Evolutionary conservation across 2,329 filamentous ascomycete species (phyloP).

Genomic region (Endocalyx cinctus): DNA sequence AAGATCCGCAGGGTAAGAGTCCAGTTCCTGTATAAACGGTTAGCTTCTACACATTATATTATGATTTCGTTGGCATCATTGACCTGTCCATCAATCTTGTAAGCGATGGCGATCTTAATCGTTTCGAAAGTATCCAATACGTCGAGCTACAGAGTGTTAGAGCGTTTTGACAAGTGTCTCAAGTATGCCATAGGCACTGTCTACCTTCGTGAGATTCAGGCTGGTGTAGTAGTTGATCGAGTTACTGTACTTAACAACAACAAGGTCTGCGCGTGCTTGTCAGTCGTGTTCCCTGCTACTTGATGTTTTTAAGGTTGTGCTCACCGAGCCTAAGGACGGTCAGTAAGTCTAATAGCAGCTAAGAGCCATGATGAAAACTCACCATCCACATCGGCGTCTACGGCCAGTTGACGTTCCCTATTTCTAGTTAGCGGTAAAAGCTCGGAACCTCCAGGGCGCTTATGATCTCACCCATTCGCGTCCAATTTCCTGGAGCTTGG

Average conservation of each 20-base stretch:
- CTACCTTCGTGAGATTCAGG: slow-evolving; percentile 27
- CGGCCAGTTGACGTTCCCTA: slow-evolving; percentile 44
- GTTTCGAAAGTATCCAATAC: slow-evolving; percentile 57
- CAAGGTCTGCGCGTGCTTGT: slow-evolving; percentile 14
- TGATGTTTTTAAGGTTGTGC: neutral
- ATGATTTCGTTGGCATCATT: too few species aligned
- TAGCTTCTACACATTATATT: too few species aligned
- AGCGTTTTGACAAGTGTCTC: too few species aligned
- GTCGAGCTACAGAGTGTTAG: too few species aligned
- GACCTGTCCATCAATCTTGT: slow-evolving; percentile 34
- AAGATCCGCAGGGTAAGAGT: slow-evolving; percentile 51
- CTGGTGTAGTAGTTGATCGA: slow-evolving; percentile 16
- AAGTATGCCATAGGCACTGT: too few species aligned
- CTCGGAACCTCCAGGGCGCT: too few species aligned
- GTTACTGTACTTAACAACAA: slow-evolving; percentile 14
- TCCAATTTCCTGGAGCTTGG: slow-evolving; percentile 30
- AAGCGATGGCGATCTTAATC: slow-evolving; percentile 56
- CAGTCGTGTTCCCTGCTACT: neutral
- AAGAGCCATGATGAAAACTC: slow-evolving; percentile 1
- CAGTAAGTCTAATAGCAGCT: neutral
- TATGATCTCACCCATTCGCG: too few species aligned
- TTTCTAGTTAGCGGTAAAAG: too few species aligned
- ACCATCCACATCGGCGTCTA: slow-evolving; percentile 42
- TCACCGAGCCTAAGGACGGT: neutral
- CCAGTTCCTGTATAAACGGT: slow-evolving; percentile 25